Conservation (phyloP, 441 rosid species). For the Dalechampia spathulata region DNA sequence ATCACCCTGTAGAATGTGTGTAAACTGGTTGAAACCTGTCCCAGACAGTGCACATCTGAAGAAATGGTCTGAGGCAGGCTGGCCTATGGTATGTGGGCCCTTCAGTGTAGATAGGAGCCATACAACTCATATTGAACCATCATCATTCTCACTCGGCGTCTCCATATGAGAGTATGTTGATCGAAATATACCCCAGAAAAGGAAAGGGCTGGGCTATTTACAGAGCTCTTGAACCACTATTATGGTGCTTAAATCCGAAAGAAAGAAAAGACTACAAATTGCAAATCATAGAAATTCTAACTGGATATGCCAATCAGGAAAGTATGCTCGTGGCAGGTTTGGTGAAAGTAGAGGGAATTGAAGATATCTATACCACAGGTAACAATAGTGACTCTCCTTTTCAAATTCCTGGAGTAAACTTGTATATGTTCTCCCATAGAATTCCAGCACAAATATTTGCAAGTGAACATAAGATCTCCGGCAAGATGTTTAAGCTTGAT, state of each 20-base stretch:
- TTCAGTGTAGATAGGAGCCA: neutral
- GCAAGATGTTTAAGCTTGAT: conserved; percentile 1
- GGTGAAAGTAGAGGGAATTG: neutral
- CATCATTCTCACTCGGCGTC: neutral
- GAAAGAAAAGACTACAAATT: neutral
- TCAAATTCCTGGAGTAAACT: conserved; percentile 2
- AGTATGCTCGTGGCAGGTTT: neutral
- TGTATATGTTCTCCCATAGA: neutral
- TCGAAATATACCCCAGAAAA: conserved; percentile 3
- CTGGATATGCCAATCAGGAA: neutral
- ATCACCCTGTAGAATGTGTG: neutral
- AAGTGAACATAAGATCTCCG: neutral
- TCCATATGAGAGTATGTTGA: neutral
- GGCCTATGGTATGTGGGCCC: neutral
- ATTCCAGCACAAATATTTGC: conserved; percentile 1
- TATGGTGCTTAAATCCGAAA: neutral
- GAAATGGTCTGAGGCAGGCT: neutral
- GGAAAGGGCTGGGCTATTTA: conserved; percentile 3
- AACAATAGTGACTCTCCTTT: neutral
- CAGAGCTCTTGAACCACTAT: neutral
- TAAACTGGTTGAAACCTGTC: conserved; percentile 3
- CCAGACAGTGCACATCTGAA: neutral
- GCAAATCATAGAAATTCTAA: neutral
- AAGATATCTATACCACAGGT: neutral
- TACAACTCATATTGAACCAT: neutral